These are phyloP conservation scores for Aspergillus sp. DNA, from an alignment of 2,329 filamentous ascomycete species.

Conservation along the genomic window DNA sequence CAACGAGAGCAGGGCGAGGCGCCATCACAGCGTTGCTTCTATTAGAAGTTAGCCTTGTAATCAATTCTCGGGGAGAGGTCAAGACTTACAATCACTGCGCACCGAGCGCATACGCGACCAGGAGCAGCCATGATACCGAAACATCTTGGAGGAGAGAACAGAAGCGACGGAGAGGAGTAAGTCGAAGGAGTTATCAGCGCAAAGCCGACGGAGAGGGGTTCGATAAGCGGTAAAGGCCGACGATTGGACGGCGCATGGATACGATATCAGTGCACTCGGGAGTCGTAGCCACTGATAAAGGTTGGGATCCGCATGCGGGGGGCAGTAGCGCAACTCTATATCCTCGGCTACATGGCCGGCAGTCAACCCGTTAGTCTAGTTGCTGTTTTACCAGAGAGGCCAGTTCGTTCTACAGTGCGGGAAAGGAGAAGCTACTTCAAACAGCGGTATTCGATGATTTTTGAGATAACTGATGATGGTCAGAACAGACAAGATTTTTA, in stretches of 20 bases:
- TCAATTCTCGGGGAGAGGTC: not conserved
- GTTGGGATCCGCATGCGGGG: too few species aligned
- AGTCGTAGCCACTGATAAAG: not conserved
- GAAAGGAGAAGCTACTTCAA: too few species aligned
- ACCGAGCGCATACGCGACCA: not conserved
- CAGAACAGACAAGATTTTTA: too few species aligned
- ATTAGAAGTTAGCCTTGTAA: not conserved
- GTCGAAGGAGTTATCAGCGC: not conserved
- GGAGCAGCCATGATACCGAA: not conserved
- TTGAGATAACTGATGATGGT: too few species aligned
- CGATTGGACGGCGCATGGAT: not conserved
- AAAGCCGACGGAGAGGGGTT: too few species aligned
- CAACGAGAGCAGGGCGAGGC: slow-evolving; percentile 29
- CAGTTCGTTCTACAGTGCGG: too few species aligned
- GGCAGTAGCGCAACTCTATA: too few species aligned
- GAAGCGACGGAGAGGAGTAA: not conserved
- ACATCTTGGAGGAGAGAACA: not conserved
- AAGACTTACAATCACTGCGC: not conserved
- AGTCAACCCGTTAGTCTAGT: too few species aligned
- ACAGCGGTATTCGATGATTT: too few species aligned
- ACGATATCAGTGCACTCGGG: not conserved
- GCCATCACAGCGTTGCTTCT: slow-evolving; percentile 35
- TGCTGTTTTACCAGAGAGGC: too few species aligned
- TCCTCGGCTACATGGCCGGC: too few species aligned
- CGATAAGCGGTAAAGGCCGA: too few species aligned